These are phyloP conservation scores for Apiotrichum montevideense DNA, from an alignment of 1,284 basidiomycete genomes.

Conservation along the genomic window DNA sequence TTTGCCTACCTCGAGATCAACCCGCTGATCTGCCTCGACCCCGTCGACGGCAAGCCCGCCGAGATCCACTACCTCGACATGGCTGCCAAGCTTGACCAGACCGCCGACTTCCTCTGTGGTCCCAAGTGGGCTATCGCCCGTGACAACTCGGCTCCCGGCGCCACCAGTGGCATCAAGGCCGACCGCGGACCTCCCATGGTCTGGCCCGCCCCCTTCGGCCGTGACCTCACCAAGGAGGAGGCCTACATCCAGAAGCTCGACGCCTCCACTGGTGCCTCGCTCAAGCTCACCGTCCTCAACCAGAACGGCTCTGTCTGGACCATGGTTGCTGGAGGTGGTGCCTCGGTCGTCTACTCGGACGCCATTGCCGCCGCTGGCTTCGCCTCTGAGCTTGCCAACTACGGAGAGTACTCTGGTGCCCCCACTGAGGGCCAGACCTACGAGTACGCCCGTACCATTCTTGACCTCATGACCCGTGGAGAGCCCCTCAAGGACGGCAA, in stretches of 20 bases:
- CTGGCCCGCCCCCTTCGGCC: slow-evolving; percentile 96
- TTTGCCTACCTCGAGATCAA: slow-evolving; percentile 98
- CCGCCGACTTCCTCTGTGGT: slow-evolving; percentile 95
- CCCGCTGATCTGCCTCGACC: slow-evolving; percentile 91
- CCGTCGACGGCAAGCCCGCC: slow-evolving; percentile 62
- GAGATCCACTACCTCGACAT: slow-evolving; percentile 96
- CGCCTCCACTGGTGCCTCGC: slow-evolving; percentile 90
- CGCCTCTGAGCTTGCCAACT: slow-evolving; percentile 97
- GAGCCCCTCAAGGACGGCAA: slow-evolving; percentile 79
- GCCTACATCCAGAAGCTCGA: slow-evolving; percentile 98
- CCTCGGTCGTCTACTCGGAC: slow-evolving; percentile 59
- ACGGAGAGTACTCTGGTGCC: slow-evolving; percentile 98
- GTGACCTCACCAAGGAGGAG: slow-evolving; percentile 96
- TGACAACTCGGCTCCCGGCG: slow-evolving; percentile 64
- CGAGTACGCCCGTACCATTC: slow-evolving; percentile 98
- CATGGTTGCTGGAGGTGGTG: slow-evolving; percentile 85
- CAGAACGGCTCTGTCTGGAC: slow-evolving; percentile 95
- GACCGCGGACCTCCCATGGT: slow-evolving; percentile 96
- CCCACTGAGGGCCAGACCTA: slow-evolving; percentile 98
- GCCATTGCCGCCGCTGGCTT: slow-evolving; percentile 96
- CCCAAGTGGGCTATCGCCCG: slow-evolving; percentile 98
- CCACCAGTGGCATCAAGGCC: slow-evolving; percentile 58
- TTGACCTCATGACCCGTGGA: slow-evolving; percentile 94
- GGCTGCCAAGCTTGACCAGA: slow-evolving; percentile 97
- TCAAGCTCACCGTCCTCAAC: slow-evolving; percentile 97